These are phyloP conservation scores for Neurospora sp. DNA, from an alignment of 495 filamentous ascomycete species.

Conservation along the genomic window DNA sequence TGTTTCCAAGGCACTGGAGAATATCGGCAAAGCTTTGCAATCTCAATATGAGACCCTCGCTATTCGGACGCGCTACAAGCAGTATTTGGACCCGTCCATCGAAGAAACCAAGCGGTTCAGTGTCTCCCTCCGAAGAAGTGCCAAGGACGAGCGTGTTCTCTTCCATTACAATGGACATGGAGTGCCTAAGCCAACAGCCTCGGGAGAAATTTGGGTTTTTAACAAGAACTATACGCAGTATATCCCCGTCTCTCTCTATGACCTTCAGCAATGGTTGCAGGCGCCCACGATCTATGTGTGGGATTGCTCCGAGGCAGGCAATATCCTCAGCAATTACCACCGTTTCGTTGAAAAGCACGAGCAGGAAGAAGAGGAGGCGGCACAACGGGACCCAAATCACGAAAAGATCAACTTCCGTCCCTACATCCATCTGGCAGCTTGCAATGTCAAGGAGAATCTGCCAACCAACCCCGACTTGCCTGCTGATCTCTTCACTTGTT, in stretches of 20 bases:
- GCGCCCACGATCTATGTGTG: slow-evolving; percentile 95
- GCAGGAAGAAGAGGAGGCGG: slow-evolving; percentile 64
- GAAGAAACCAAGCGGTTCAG: slow-evolving; percentile 97
- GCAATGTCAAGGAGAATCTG: slow-evolving; percentile 76
- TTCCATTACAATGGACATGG: slow-evolving; percentile 99
- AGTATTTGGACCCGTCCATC: slow-evolving; percentile 89
- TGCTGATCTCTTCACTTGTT: slow-evolving; percentile 92
- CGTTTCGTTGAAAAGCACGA: slow-evolving; percentile 91
- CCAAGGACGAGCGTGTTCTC: slow-evolving; percentile 88
- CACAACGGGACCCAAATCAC: slow-evolving; percentile 61
- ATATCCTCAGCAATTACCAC: slow-evolving; percentile 90
- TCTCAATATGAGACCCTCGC: slow-evolving; percentile 92
- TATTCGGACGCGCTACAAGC: slow-evolving; percentile 89
- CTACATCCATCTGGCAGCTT: slow-evolving; percentile 87
- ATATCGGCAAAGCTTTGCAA: slow-evolving; percentile 91
- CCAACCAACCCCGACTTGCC: slow-evolving; percentile 95
- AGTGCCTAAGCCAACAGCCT: slow-evolving; percentile 91
- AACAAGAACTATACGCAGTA: slow-evolving; percentile 99
- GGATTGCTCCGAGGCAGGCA: slow-evolving; percentile 91
- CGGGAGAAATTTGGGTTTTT: slow-evolving; percentile 98
- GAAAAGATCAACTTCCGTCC: slow-evolving; percentile 53
- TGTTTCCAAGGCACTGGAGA: slow-evolving; percentile 77
- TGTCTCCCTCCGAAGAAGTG: slow-evolving; percentile 75
- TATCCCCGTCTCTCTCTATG: slow-evolving; percentile 92
- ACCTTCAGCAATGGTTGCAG: slow-evolving; percentile 91